Evolutionary conservation across 306 rosid genomes (phyloP).

Genomic region (Cyclanthera cordifolia): DNA sequence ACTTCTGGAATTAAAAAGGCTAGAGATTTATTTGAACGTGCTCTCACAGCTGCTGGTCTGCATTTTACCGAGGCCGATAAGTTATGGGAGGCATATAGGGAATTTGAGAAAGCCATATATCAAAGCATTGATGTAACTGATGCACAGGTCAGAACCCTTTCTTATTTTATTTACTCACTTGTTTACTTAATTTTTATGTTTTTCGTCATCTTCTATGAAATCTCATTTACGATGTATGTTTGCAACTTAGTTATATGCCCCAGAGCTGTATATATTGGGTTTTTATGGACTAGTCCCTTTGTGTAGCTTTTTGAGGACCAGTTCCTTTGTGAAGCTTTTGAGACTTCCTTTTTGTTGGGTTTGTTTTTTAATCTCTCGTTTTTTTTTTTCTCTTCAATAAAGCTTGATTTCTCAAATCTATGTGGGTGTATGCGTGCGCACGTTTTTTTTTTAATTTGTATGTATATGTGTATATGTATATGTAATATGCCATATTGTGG

Average conservation of each 20-base stretch:
- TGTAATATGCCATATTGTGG: background rate
- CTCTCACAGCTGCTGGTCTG: constrained; percentile 81
- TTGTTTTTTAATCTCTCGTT: background rate
- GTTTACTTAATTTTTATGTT: background rate
- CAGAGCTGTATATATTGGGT: background rate
- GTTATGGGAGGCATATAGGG: constrained; percentile 75
- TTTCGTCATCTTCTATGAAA: background rate
- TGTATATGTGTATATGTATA: background rate
- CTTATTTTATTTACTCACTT: too few species aligned
- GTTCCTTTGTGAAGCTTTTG: background rate
- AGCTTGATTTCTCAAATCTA: background rate
- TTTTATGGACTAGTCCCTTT: background rate
- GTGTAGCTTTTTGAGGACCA: background rate
- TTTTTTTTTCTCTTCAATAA: too few species aligned
- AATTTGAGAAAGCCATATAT: constrained; percentile 57
- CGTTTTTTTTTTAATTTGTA: too few species aligned
- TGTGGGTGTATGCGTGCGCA: too few species aligned
- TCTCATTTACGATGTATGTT: background rate
- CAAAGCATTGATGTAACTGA: constrained; percentile 42
- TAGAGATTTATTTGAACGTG: constrained; percentile 68
- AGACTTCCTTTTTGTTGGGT: background rate
- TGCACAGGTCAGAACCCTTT: constrained; percentile 36
- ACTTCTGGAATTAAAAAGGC: constrained; percentile 52
- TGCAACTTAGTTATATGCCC: background rate
- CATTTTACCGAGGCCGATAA: constrained; percentile 61